A percentile compares a stretch with the other conserved stretches of the same genome.
Evolutionary conservation across 208 protist species (phyloP).

Genomic region (Acanthamoeba lenticulata): DNA sequence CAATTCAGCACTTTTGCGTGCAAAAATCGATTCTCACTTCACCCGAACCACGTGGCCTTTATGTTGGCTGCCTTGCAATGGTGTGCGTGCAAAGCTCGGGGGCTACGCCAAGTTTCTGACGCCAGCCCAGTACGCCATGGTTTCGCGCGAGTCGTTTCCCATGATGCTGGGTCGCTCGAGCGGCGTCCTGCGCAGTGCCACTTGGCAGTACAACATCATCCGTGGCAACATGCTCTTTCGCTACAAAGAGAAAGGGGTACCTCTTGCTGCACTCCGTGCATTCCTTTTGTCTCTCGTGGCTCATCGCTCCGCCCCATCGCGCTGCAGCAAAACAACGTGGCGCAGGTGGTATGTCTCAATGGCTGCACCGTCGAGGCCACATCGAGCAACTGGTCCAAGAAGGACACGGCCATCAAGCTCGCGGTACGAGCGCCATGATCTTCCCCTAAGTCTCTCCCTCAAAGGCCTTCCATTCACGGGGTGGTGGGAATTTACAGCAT

Average conservation of each 20-base stretch:
- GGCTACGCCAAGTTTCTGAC: slow-evolving; percentile 10
- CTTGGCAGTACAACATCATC: neutral
- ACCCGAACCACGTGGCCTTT: neutral
- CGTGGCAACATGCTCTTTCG: slow-evolving; percentile 60
- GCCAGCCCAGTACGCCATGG: neutral
- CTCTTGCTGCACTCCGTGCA: too few species aligned
- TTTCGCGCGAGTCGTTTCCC: slow-evolving; percentile 2
- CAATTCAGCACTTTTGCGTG: neutral
- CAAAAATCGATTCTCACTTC: neutral
- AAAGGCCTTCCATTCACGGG: neutral
- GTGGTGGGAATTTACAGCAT: neutral
- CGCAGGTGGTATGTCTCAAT: slow-evolving; percentile 27
- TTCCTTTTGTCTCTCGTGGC: neutral
- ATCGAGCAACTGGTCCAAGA: neutral
- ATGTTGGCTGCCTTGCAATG: neutral
- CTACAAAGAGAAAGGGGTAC: slow-evolving; percentile 23
- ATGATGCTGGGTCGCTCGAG: slow-evolving; percentile 21
- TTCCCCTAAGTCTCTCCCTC: neutral
- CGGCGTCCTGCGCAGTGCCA: neutral
- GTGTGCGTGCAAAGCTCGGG: neutral
- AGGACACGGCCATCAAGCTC: slow-evolving; percentile 22
- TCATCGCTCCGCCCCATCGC: neutral
- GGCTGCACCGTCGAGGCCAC: slow-evolving; percentile 7
- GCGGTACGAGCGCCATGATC: neutral
- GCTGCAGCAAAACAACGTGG: slow-evolving; percentile 11